Evolutionary conservation across 2,329 filamentous ascomycete genomes (phyloP).

Genomic region (Coleophoma crateriformis): DNA sequence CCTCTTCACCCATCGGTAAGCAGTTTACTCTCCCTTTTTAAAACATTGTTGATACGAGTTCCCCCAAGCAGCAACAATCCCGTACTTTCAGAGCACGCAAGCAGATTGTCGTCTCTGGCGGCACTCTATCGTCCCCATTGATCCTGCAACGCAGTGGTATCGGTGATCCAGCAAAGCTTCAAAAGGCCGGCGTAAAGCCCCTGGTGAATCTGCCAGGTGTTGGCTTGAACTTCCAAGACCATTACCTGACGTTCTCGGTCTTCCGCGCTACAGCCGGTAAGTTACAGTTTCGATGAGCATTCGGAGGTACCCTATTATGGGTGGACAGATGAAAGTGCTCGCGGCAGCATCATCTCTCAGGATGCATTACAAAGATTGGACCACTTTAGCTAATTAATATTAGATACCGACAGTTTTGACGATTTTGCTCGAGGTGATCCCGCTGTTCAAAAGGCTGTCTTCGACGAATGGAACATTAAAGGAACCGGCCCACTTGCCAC

Average conservation of each 20-base stretch:
- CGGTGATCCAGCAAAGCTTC: constrained; percentile 24
- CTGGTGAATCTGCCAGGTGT: constrained; percentile 34
- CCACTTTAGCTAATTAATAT: background rate
- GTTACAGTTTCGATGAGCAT: background rate
- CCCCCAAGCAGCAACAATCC: constrained; percentile 21
- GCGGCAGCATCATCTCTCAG: constrained; percentile 37
- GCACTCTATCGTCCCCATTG: constrained; percentile 17
- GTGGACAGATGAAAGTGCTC: constrained; percentile 60
- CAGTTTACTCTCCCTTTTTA: background rate
- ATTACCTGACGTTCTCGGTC: constrained; percentile 9
- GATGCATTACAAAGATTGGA: no score
- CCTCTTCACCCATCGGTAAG: constrained; percentile 48
- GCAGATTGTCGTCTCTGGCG: constrained; percentile 31
- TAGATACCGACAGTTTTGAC: constrained; percentile 72
- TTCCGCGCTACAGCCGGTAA: background rate
- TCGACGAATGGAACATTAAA: constrained; percentile 72
- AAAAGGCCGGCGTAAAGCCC: constrained; percentile 24
- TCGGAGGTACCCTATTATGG: background rate
- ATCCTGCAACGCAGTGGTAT: constrained; percentile 19
- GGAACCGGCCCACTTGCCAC: constrained; percentile 73
- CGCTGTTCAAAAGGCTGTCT: constrained; percentile 65
- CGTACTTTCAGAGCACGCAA: constrained; percentile 26
- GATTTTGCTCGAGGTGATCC: constrained; percentile 73
- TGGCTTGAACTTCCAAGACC: constrained; percentile 28
- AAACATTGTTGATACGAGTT: constrained; percentile 15